Conservation (phyloP, 768 basidiomycete species). For the Auriscalpium orientale region DNA sequence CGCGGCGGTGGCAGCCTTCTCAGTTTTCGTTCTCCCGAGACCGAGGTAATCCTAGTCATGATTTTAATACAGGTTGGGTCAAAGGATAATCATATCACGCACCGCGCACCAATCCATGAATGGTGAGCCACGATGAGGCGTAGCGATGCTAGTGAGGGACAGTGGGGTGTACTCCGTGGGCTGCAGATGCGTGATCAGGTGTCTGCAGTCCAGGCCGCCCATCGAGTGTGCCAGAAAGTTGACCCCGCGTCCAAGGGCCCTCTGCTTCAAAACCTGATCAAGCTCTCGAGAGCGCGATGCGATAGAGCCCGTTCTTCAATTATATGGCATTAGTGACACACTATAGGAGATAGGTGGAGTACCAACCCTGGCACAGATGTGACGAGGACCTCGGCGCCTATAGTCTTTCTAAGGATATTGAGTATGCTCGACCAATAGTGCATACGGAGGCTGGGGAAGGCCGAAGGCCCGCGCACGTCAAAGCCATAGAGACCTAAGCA, state of each 20-base stretch:
- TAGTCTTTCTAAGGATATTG: slow-evolving; percentile 63
- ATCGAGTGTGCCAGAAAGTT: slow-evolving; percentile 97
- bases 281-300: slow-evolving; percentile 70
- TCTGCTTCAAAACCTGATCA: slow-evolving; percentile 60
- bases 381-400: slow-evolving; percentile 93
- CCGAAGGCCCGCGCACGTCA: slow-evolving; percentile 76
- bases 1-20: background rate
- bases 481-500: slow-evolving; percentile 85
- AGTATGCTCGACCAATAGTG: slow-evolving; percentile 95
- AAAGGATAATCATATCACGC: slow-evolving; percentile 22
- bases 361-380: slow-evolving; percentile 88
- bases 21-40: slow-evolving; percentile 42
- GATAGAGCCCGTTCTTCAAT: slow-evolving; percentile 79
- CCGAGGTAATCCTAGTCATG: slow-evolving; percentile 75
- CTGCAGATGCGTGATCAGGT: slow-evolving; percentile 80
- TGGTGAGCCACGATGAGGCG: slow-evolving; percentile 92
- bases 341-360: background rate
- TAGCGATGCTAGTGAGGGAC: slow-evolving; percentile 82
- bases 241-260: slow-evolving; percentile 66
- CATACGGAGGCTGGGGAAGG: slow-evolving; percentile 76
- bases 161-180: slow-evolving; percentile 79
- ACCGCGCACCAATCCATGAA: slow-evolving; percentile 99
- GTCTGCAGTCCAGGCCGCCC: slow-evolving; percentile 94
- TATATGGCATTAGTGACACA: background rate
- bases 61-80: background rate